Evolutionary conservation across 2,329 filamentous ascomycete genomes (phyloP).

Genomic region (Hypoxylon sp.): DNA sequence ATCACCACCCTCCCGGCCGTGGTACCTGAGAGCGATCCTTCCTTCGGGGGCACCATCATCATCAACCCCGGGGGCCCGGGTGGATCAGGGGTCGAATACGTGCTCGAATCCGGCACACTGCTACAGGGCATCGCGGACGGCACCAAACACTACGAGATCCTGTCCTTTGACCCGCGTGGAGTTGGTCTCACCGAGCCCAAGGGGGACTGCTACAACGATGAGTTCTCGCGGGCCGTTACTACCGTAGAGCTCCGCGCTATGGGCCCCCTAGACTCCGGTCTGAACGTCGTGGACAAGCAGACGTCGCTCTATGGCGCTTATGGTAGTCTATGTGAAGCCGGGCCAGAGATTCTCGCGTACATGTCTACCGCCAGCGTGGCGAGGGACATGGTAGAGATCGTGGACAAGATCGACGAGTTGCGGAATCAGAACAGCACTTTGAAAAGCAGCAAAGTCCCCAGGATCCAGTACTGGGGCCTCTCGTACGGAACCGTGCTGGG

Average conservation of each 20-base stretch:
- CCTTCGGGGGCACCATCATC: constrained; percentile 59
- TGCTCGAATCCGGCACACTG: constrained; percentile 46
- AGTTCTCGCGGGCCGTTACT: constrained; percentile 49
- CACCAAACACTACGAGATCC: constrained; percentile 55
- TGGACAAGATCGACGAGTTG: constrained; percentile 57
- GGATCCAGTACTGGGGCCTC: constrained; percentile 62
- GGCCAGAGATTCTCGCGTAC: constrained; percentile 51
- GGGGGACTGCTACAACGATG: constrained; percentile 56
- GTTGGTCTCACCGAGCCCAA: constrained; percentile 54
- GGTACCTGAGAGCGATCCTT: constrained; percentile 54
- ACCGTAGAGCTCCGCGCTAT: constrained; percentile 48
- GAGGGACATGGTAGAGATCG: constrained; percentile 59
- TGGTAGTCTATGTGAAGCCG: constrained; percentile 50
- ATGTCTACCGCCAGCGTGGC: constrained; percentile 56
- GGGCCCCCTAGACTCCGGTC: constrained; percentile 45
- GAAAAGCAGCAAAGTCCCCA: constrained; percentile 9
- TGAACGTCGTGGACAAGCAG: constrained; percentile 45
- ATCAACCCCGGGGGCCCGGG: constrained; percentile 62
- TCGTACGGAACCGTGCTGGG: constrained; percentile 62
- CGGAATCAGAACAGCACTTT: constrained; percentile 18
- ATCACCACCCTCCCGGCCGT: constrained; percentile 57
- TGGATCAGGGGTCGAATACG: constrained; percentile 54
- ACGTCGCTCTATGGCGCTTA: constrained; percentile 47
- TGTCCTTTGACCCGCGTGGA: constrained; percentile 61
- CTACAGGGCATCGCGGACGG: constrained; percentile 50